Conservation (phyloP, 495 filamentous ascomycete genomes). For the Zalerion maritima region DNA sequence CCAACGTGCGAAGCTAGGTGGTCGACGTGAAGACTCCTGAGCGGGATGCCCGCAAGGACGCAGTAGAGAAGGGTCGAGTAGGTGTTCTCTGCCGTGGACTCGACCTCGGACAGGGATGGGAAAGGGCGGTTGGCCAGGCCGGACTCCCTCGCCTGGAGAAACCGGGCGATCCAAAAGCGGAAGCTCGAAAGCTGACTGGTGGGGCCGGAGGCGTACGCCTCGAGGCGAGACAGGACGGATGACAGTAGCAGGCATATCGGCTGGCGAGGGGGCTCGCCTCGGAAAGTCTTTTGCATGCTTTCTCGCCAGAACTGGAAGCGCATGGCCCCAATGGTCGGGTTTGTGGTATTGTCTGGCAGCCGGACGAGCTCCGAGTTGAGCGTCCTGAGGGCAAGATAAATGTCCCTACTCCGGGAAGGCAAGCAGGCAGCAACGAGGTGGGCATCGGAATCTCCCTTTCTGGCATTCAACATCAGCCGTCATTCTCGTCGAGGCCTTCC, state of each 20-base stretch:
- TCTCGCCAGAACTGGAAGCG: slow-evolving; percentile 94
- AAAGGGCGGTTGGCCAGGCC: slow-evolving; percentile 77
- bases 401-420: slow-evolving; percentile 51
- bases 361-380: slow-evolving; percentile 83
- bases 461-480: slow-evolving; percentile 26
- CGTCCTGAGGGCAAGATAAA: slow-evolving; percentile 81
- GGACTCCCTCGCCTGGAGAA: slow-evolving; percentile 67
- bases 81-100: slow-evolving; percentile 83
- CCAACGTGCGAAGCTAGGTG: slow-evolving; percentile 90
- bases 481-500: neutral
- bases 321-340: slow-evolving; percentile 63
- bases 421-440: slow-evolving; percentile 77
- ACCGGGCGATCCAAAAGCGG: slow-evolving; percentile 65
- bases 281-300: slow-evolving; percentile 54
- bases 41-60: slow-evolving; percentile 59
- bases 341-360: slow-evolving; percentile 76
- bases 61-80: slow-evolving; percentile 90
- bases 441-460: slow-evolving; percentile 74
- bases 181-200: slow-evolving; percentile 43
- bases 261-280: slow-evolving; percentile 65
- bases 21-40: slow-evolving; percentile 71
- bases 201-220: slow-evolving; percentile 27
- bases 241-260: slow-evolving; percentile 77
- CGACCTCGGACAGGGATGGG: slow-evolving; percentile 52
- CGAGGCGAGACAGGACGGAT: slow-evolving; percentile 48